phyloP scores from a whole-genome alignment of 2,329 filamentous ascomycete genomes.

The Curvularia sp. region DNA sequence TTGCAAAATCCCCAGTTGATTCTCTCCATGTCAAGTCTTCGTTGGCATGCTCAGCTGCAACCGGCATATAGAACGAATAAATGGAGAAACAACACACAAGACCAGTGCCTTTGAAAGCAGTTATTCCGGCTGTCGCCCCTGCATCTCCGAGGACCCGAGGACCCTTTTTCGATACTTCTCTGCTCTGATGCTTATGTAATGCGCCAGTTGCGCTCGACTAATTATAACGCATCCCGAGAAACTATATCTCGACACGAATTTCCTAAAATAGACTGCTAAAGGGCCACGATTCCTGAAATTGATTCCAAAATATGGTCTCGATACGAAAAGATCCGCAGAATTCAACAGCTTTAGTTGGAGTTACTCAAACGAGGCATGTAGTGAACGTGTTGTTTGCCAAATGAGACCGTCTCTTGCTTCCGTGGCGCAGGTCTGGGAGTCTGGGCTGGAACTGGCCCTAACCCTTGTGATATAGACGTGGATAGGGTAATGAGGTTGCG shows the following conservation, averaged over 20 bases:
- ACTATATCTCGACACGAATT: not conserved
- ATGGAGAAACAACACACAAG: not conserved
- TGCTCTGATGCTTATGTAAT: not conserved
- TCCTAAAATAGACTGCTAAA: not conserved
- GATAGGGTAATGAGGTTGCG: too few relatives aligned
- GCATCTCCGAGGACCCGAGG: not conserved
- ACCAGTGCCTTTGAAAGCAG: not conserved
- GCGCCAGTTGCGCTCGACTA: not conserved
- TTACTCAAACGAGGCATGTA: not conserved
- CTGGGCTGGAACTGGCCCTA: too few relatives aligned
- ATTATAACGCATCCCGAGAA: not conserved
- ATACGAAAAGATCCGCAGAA: not conserved
- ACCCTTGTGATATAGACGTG: too few relatives aligned
- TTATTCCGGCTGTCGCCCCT: not conserved
- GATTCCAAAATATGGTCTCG: not conserved
- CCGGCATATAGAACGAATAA: not conserved
- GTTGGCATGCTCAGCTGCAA: not conserved
- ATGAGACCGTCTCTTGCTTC: not conserved
- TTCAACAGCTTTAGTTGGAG: not conserved
- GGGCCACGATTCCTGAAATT: not conserved
- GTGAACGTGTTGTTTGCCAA: not conserved
- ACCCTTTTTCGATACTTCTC: not conserved
- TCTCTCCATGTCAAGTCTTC: not conserved
- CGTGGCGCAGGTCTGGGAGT: too few relatives aligned
- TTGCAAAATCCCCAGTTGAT: too few relatives aligned